Base-by-base conservation (phyloP, 2,329 filamentous ascomycete genomes). In the Cryphonectria naterciae region DNA sequence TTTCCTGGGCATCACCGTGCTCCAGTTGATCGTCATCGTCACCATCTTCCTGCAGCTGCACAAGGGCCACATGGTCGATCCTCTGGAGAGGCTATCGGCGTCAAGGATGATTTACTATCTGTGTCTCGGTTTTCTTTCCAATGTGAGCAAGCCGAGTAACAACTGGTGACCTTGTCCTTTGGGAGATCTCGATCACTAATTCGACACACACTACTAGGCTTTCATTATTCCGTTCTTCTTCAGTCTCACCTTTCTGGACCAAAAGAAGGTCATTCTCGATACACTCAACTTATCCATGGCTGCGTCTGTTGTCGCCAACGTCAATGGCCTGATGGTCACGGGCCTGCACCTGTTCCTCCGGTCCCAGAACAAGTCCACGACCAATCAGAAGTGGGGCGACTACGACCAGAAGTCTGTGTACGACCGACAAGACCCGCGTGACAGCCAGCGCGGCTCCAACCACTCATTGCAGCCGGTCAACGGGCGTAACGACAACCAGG, bases 21-120 rank as follows among this genome's bases (percentile, higher is more conserved):
- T 85, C 35, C 80, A 92, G 67, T 76, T 88, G 19, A 73, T 85
- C 17, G 84, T 86, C 73, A 83, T 83, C n/a, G 76, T 85, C 17
- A 79, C 86, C 37, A 85, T 92, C 65, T 90, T 88, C 76, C 77
- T 86, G 54, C 87, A 86, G 72, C 81, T 93, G 35, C 85, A 85
- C 74, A 84, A 84, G 46, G 85, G 84, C 71, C 80, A 84, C 19
- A 82, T 83, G 22, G 84, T 92, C 66, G 88, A 89, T 54, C 81
- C 85, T 28, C 83, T 85, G 22, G 88, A 92, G 78, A 83, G 91
- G 63, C 85, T 89, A 70, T 84, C 88, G 46, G 90, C 91, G 4
- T 92, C 90, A 8, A 85, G 89, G 72, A 92, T 92, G 88, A 87
- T 91, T 15, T 93, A 91, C 77, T 92, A 91, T 77, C 81, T 92